A percentile compares a stretch with the other conserved stretches of the same genome.
Evolutionary conservation across 2,329 filamentous ascomycete genomes (phyloP).

Genomic region (Periconia digitata): DNA sequence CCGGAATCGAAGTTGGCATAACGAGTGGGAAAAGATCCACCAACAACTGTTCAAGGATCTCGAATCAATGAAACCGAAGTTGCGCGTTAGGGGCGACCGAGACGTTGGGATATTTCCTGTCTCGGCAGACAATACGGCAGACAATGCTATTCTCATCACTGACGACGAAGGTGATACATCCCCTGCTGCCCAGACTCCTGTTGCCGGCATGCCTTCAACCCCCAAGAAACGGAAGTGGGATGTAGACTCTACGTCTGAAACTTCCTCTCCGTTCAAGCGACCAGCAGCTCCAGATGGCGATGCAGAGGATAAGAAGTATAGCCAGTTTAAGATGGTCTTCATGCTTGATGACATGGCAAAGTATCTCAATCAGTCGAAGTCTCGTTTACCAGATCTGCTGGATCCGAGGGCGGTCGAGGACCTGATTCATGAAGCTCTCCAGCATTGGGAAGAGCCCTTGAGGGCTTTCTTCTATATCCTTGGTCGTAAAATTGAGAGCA

Average conservation of each 20-base stretch:
- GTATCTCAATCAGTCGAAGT: conserved; percentile 27
- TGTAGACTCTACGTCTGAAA: neutral
- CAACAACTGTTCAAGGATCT: conserved; percentile 54
- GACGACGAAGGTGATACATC: conserved; percentile 9
- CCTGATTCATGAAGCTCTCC: conserved; percentile 30
- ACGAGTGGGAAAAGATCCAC: conserved; percentile 49
- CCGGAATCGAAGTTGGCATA: conserved; percentile 44
- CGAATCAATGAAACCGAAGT: conserved; percentile 26
- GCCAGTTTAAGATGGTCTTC: conserved; percentile 16
- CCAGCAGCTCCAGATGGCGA: neutral
- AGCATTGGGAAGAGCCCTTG: conserved; percentile 32
- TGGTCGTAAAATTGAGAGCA: conserved; percentile 7
- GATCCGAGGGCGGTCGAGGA: conserved; percentile 36
- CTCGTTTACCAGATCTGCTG: conserved; percentile 37
- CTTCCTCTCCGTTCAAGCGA: conserved; percentile 2
- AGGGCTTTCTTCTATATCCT: conserved; percentile 28
- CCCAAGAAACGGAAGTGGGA: conserved; percentile 37
- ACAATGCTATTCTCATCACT: neutral
- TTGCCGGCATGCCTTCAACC: too few species aligned
- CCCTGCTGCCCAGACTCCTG: conserved; percentile 20
- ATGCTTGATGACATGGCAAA: conserved; percentile 32
- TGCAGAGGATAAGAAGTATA: conserved; percentile 3
- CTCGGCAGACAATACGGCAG: neutral
- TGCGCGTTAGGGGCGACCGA: conserved; percentile 4
- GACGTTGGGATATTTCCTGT: conserved; percentile 17